phyloP scores from a whole-genome alignment of 805 yeast genomes.

The Metschnikowia lochheadii region DNA sequence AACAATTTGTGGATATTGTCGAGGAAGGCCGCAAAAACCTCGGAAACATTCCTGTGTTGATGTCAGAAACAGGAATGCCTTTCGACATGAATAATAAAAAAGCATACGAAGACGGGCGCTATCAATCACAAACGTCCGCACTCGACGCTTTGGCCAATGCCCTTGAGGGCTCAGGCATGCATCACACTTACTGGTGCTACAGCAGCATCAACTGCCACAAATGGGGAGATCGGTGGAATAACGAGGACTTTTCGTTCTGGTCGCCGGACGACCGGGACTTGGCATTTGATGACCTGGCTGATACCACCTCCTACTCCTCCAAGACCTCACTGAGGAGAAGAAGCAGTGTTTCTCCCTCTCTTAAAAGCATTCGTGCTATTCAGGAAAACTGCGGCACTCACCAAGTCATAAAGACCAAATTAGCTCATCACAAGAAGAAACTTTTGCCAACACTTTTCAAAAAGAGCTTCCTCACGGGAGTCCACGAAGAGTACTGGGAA shows the following conservation, averaged over 20 bases:
- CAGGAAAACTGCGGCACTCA: slow-evolving; percentile 8
- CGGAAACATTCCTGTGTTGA: slow-evolving; percentile 71
- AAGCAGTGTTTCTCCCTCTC: slow-evolving; percentile 13
- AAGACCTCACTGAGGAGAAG: slow-evolving; percentile 11
- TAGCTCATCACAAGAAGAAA: slow-evolving; percentile 10
- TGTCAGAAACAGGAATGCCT: slow-evolving; percentile 97
- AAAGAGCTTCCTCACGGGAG: slow-evolving; percentile 2
- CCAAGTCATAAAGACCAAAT: slow-evolving; percentile 9
- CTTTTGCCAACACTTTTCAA: slow-evolving; percentile 12
- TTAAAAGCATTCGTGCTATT: slow-evolving; percentile 10
- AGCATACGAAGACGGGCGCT: slow-evolving; percentile 66
- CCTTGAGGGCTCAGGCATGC: slow-evolving; percentile 65
- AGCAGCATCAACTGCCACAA: slow-evolving; percentile 66
- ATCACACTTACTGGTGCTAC: slow-evolving; percentile 86
- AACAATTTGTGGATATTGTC: slow-evolving; percentile 64
- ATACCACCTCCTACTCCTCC: slow-evolving; percentile 3
- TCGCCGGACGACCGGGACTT: slow-evolving; percentile 55
- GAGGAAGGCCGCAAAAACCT: slow-evolving; percentile 57
- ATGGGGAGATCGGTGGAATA: slow-evolving; percentile 92
- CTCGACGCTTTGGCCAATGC: slow-evolving; percentile 80
- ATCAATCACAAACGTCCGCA: slow-evolving; percentile 71
- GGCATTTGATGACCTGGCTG: slow-evolving; percentile 16
- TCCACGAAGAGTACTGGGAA: slow-evolving; percentile 6
- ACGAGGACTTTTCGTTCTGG: slow-evolving; percentile 90
- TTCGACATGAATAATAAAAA: slow-evolving; percentile 84